Percentiles rank a stretch among this genome's conserved stretches.
phyloP scores from a whole-genome alignment of 2,329 filamentous ascomycete species.

The Fusarium keratoplasticum region DNA sequence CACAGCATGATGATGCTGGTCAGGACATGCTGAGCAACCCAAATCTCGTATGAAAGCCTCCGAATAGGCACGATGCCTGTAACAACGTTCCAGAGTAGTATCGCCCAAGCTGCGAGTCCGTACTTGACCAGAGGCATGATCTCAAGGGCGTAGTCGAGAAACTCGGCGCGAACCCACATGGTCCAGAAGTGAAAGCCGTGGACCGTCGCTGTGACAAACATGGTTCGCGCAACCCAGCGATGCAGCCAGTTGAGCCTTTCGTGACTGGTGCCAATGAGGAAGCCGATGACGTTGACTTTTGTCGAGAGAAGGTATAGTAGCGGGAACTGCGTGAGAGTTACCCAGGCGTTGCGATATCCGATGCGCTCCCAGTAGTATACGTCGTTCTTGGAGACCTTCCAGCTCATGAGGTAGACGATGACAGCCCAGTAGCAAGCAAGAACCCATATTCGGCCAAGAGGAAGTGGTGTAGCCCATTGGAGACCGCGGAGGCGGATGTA shows the following conservation, averaged over 20 bases:
- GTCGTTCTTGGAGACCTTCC: slow-evolving; percentile 61
- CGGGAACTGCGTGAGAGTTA: slow-evolving; percentile 72
- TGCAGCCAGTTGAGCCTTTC: slow-evolving; percentile 80
- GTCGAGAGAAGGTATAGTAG: slow-evolving; percentile 72
- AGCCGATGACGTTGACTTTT: slow-evolving; percentile 69
- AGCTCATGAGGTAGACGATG: slow-evolving; percentile 67
- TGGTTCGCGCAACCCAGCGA: slow-evolving; percentile 76
- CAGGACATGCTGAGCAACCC: slow-evolving; percentile 74
- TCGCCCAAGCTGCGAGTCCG: slow-evolving; percentile 74
- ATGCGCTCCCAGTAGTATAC: slow-evolving; percentile 72
- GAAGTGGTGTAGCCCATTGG: slow-evolving; percentile 69
- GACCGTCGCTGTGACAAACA: slow-evolving; percentile 75
- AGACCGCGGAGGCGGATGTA: slow-evolving; percentile 59
- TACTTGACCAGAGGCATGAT: slow-evolving; percentile 75
- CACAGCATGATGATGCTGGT: slow-evolving; percentile 72
- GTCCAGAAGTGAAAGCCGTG: slow-evolving; percentile 78
- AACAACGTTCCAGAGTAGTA: slow-evolving; percentile 74
- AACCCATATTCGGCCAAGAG: slow-evolving; percentile 66
- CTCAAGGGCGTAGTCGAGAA: slow-evolving; percentile 67
- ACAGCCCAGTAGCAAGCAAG: slow-evolving; percentile 69
- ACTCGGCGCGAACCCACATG: slow-evolving; percentile 71
- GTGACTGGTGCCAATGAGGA: slow-evolving; percentile 72
- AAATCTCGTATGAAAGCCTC: slow-evolving; percentile 75
- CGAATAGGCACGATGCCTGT: slow-evolving; percentile 73
- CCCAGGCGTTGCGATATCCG: slow-evolving; percentile 76